phyloP scores from a whole-genome alignment of 352 stramenopile genomes.

The Pythium apleroticum region DNA sequence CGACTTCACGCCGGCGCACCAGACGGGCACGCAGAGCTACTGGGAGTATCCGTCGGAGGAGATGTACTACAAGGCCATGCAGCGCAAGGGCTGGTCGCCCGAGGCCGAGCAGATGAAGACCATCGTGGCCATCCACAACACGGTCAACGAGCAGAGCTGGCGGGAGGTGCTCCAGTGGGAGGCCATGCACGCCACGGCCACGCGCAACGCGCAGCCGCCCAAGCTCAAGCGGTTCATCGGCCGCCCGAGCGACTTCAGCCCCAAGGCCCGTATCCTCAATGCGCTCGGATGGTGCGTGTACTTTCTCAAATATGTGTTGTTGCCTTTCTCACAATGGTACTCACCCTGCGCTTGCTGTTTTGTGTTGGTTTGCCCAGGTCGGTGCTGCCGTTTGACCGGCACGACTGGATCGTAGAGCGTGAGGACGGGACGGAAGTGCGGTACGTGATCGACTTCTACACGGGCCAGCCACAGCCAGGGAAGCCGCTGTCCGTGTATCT shows the following conservation, averaged over 20 bases:
- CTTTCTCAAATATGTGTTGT: background rate
- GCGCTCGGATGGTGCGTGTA: slow-evolving; percentile 64
- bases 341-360: background rate
- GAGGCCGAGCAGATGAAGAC: slow-evolving; percentile 92
- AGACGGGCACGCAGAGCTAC: slow-evolving; percentile 46
- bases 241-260: slow-evolving; percentile 93
- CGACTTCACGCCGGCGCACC: slow-evolving; percentile 71
- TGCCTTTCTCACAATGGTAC: background rate
- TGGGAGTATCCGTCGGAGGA: slow-evolving; percentile 98
- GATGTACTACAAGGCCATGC: slow-evolving; percentile 98
- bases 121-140: slow-evolving; percentile 97
- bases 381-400: slow-evolving; percentile 96
- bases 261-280: slow-evolving; percentile 93
- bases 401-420: slow-evolving; percentile 97
- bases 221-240: slow-evolving; percentile 95
- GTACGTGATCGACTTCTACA: slow-evolving; percentile 99
- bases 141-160: slow-evolving; percentile 97
- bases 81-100: slow-evolving; percentile 94
- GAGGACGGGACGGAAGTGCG: slow-evolving; percentile 88
- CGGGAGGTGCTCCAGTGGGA: slow-evolving; percentile 93
- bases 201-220: slow-evolving; percentile 35
- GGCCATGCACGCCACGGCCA: slow-evolving; percentile 29
- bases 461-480: slow-evolving; percentile 84
- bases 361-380: slow-evolving; percentile 42
- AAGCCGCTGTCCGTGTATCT: slow-evolving; percentile 92